Conservation (phyloP, 192 early-diverging fungal species). For the Oehlia diaphana region DNA sequence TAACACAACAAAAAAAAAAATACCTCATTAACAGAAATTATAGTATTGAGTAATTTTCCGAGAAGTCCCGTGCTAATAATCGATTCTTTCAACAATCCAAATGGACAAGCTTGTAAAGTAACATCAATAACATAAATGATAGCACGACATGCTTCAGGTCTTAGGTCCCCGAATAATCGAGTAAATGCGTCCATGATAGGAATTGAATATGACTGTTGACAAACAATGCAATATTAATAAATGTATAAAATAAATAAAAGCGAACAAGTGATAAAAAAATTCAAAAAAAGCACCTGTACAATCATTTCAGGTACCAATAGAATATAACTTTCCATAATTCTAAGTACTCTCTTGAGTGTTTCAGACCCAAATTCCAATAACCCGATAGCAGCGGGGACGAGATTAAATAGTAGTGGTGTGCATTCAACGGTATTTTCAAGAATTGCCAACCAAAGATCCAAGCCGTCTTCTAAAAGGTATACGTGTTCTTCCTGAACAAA, state of each 20-base stretch:
- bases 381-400: conserved; percentile 61
- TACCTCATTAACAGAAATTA: conserved; percentile 54
- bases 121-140: conserved; percentile 65
- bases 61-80: conserved; percentile 59
- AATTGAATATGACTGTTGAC: conserved; percentile 38
- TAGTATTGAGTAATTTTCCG: conserved; percentile 51
- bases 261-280: conserved; percentile 2
- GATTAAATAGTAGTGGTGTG: conserved; percentile 53
- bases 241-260: not conserved
- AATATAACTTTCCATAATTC: conserved; percentile 85
- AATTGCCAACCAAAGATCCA: conserved; percentile 86
- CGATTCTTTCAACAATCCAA: conserved; percentile 49
- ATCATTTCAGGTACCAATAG: conserved; percentile 60
- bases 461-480: conserved; percentile 86
- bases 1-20: not conserved
- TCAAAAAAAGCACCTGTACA: conserved; percentile 50
- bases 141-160: conserved; percentile 56
- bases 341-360: conserved; percentile 69
- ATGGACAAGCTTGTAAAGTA: conserved; percentile 47
- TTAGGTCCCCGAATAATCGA: conserved; percentile 55
- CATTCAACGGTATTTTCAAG: conserved; percentile 66
- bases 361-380: conserved; percentile 79
- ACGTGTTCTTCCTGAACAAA: conserved; percentile 63
- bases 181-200: conserved; percentile 43
- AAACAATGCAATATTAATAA: not conserved